Conservation (phyloP, 1,284 basidiomycete genomes). For the Peniophora sp. region DNA sequence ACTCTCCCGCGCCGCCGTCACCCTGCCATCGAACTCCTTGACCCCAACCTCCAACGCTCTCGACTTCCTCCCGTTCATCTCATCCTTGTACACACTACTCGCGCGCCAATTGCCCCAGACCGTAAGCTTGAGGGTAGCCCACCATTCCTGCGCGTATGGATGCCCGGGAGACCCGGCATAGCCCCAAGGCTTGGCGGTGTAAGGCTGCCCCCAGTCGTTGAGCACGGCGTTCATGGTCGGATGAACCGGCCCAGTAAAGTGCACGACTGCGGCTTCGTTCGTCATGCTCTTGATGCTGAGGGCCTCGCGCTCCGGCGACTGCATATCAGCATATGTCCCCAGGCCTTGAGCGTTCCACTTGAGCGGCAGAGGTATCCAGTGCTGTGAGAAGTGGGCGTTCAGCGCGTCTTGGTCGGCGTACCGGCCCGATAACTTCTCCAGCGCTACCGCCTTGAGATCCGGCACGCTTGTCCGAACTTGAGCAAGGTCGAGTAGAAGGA, state of each 20-base stretch:
- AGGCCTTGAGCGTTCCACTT: conserved; percentile 51
- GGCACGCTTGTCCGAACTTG: conserved; percentile 21
- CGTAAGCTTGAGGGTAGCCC: conserved; percentile 15
- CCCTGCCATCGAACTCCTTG: no score
- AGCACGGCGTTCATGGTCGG: conserved; percentile 35
- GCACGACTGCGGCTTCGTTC: conserved; percentile 37
- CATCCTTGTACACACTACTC: no score
- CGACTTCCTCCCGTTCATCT: no score
- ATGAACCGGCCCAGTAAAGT: conserved; percentile 50
- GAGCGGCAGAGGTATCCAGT: conserved; percentile 33
- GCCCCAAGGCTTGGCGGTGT: conserved; percentile 50
- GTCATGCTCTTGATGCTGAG: conserved; percentile 26
- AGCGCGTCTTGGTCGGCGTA: conserved; percentile 45
- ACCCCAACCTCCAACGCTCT: no score
- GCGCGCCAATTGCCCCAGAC: neutral
- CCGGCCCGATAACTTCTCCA: conserved; percentile 19
- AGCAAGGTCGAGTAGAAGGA: conserved; percentile 42
- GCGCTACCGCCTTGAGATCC: conserved; percentile 20
- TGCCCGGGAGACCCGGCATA: conserved; percentile 45
- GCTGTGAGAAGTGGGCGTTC: conserved; percentile 34
- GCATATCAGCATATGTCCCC: conserved; percentile 39
- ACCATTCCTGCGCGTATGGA: conserved; percentile 44
- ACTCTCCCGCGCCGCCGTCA: no score
- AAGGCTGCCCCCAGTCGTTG: conserved; percentile 46
- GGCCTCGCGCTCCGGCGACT: conserved; percentile 25